A percentile compares a stretch with the other conserved stretches of the same genome.
Evolutionary conservation across 139 green algal species (phyloP).

Genomic region (Volvox reticuliferus): DNA sequence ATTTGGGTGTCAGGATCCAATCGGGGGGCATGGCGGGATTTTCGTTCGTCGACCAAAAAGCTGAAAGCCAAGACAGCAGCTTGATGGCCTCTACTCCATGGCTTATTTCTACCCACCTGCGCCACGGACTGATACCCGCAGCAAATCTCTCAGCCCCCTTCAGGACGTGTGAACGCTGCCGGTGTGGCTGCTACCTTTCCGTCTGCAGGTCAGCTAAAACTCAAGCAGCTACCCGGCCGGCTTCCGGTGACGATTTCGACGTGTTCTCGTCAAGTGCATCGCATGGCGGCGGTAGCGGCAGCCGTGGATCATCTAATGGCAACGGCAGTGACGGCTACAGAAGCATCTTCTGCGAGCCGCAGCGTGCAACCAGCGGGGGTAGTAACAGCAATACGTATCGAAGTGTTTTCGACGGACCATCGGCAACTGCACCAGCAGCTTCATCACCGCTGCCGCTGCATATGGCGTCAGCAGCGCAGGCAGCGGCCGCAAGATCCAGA

Average conservation of each 20-base stretch:
- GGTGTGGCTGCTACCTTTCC: too few relatives aligned
- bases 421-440: neutral
- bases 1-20: too few relatives aligned
- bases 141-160: too few relatives aligned
- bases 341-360: conserved; percentile 15
- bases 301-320: neutral
- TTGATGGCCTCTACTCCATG: too few relatives aligned
- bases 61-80: too few relatives aligned
- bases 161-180: too few relatives aligned
- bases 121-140: too few relatives aligned
- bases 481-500: neutral
- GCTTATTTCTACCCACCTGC: too few relatives aligned
- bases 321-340: conserved; percentile 3
- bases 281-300: neutral
- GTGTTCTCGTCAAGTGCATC: neutral
- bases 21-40: too few relatives aligned
- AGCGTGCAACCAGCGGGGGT: neutral
- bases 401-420: conserved; percentile 1
- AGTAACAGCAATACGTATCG: neutral
- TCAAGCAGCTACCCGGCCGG: neutral
- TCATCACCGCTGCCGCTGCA: neutral
- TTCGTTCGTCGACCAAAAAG: too few relatives aligned
- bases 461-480: neutral
- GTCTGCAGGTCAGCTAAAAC: neutral
- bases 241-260: conserved; percentile 3